Base-by-base conservation (phyloP, 2,329 filamentous ascomycete genomes). In the Apiospora arundinis region DNA sequence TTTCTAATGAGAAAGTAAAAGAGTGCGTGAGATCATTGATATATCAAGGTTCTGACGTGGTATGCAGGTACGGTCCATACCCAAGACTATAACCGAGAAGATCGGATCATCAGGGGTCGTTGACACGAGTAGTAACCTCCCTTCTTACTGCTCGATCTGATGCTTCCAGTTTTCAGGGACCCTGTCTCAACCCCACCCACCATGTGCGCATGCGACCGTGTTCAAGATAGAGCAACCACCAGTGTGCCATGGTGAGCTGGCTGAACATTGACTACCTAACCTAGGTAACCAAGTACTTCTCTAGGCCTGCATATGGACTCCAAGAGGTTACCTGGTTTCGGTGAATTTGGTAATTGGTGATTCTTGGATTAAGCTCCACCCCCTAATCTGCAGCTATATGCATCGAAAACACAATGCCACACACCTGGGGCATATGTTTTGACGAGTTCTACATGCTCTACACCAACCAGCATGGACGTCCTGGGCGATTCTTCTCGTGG, bases 351-450 rank as follows among this genome's bases (percentile, higher is more conserved):
- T 49, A 49, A 4, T 11, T 23, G 8, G 1, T 4, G 9, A 12
- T 7, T 12, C 16, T 9, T 16, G 5, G 3, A 18, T 0, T 56
- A 32, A 16, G 28, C 12, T 56, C 49, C 5, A 3, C 25, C 1
- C 14, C 14, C 37, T 7, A 18, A 14, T n/a, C 18, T n/a, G 32
- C 9, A 14, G 37, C 8, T 67, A 32, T 69, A 84, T 25, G 92
- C 83, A 80, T 93, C 91, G 81, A 92, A 92, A 70, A 92, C 91
- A 75, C 89, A 91, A 81, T 93, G 91, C 90, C 90, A 91, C 9
- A 92, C 89, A 0, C 86, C 89, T 40, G 91, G 91, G 75, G 90
- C 91, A 84, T 89, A 92, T 68, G 90, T 92, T 84, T 93, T 92
- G 78, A 92, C 91, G 74, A 85, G 82, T 81, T 92, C 90, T 49